Evolutionary conservation across 2,329 filamentous ascomycete species (phyloP).

Genomic region (Paraphaeosphaeria sporulosa): DNA sequence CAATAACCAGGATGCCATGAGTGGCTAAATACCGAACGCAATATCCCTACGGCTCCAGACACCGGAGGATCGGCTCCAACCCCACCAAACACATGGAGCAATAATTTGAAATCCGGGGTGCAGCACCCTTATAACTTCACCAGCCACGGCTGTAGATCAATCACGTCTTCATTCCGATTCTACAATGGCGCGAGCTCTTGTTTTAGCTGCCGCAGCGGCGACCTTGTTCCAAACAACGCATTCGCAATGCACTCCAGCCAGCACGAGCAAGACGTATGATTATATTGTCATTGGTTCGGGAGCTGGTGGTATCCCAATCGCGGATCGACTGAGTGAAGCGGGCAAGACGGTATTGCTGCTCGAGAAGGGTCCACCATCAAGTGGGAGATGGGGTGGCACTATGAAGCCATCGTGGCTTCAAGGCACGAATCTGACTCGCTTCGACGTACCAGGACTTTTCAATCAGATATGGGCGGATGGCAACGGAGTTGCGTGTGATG

Average conservation of each 20-base stretch:
- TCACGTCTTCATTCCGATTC: background rate
- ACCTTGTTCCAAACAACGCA: conserved; percentile 15
- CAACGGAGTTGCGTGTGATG: conserved; percentile 67
- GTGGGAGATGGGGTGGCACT: conserved; percentile 67
- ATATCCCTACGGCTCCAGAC: conserved; percentile 17
- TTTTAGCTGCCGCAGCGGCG: conserved; percentile 19
- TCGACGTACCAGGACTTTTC: conserved; percentile 73
- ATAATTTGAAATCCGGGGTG: conserved; percentile 24
- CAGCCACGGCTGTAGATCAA: background rate
- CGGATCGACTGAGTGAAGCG: conserved; percentile 66
- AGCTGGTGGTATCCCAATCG: conserved; percentile 65
- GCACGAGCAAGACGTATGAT: conserved; percentile 58
- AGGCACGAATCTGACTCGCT: conserved; percentile 69
- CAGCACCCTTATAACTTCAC: conserved; percentile 20
- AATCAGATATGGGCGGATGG: conserved; percentile 72
- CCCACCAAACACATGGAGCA: conserved; percentile 19
- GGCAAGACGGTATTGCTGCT: conserved; percentile 68
- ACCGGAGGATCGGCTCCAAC: conserved; percentile 13
- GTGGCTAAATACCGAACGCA: conserved; percentile 18
- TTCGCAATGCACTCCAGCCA: conserved; percentile 24
- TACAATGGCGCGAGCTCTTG: conserved; percentile 21
- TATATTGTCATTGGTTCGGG: conserved; percentile 69
- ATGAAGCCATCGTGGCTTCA: conserved; percentile 67
- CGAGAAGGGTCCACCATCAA: conserved; percentile 57
- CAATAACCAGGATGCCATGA: conserved; percentile 4